phyloP scores from a whole-genome alignment of 331 rosid genomes.

The Prunus yedoensis region DNA sequence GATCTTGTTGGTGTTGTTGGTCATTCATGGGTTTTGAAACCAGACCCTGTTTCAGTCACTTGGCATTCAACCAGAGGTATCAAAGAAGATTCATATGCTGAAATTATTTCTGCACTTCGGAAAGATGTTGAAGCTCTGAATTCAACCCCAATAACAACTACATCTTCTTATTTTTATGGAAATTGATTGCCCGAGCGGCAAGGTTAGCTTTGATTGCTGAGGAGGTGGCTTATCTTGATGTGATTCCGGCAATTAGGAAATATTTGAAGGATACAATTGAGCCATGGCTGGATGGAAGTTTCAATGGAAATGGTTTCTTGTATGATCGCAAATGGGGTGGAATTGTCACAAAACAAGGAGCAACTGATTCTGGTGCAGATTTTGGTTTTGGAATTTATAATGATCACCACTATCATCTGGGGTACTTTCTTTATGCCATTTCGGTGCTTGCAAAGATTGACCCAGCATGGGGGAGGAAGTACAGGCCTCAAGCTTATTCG shows the following conservation, averaged over 20 bases:
- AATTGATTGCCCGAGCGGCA: slow-evolving; percentile 70
- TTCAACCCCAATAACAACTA: slow-evolving; percentile 31
- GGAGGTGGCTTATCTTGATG: slow-evolving; percentile 54
- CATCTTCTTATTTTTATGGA: slow-evolving; percentile 63
- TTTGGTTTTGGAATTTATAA: slow-evolving; percentile 77
- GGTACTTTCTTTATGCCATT: slow-evolving; percentile 71
- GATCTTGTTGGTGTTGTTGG: slow-evolving; percentile 83
- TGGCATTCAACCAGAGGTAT: slow-evolving; percentile 79
- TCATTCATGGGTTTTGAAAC: slow-evolving; percentile 62
- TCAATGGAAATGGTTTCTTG: slow-evolving; percentile 65
- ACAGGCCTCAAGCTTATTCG: slow-evolving; percentile 63
- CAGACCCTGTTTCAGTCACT: slow-evolving; percentile 60
- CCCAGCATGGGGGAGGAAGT: slow-evolving; percentile 76
- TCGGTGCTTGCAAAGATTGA: slow-evolving; percentile 81
- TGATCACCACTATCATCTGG: slow-evolving; percentile 77
- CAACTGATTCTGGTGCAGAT: slow-evolving; percentile 53
- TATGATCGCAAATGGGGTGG: slow-evolving; percentile 80
- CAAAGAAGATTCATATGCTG: slow-evolving; percentile 38
- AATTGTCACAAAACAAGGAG: slow-evolving; percentile 62
- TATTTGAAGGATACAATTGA: slow-evolving; percentile 55
- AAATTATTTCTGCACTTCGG: slow-evolving; percentile 52
- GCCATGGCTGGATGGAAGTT: slow-evolving; percentile 78
- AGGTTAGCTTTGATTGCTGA: slow-evolving; percentile 80
- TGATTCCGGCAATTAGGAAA: slow-evolving; percentile 40
- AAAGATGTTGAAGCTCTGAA: slow-evolving; percentile 52